Evolutionary conservation across 495 filamentous ascomycete genomes (phyloP).

Genomic region (Xanthoparmelia taractica): DNA sequence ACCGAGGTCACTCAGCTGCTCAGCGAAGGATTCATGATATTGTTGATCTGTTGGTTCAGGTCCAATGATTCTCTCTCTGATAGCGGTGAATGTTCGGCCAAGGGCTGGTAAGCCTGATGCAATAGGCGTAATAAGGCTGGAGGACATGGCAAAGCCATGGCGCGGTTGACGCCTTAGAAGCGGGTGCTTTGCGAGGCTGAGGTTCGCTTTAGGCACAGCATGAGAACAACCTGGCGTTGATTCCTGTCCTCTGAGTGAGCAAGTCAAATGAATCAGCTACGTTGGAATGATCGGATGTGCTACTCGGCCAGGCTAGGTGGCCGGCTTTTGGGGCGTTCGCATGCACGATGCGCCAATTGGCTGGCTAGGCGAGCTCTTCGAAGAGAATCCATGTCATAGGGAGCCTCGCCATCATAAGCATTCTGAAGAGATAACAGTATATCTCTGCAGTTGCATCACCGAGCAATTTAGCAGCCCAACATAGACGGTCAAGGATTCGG

Average conservation of each 20-base stretch:
- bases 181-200: not conserved
- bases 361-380: not conserved
- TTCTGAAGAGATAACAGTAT: not conserved
- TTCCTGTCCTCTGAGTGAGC: not conserved
- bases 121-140: not conserved
- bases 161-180: not conserved
- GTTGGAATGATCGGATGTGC: not conserved
- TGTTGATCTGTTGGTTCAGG: not conserved
- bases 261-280: not conserved
- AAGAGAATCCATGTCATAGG: not conserved
- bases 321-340: too few species aligned
- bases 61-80: conserved; percentile 1
- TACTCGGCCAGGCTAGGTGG: too few species aligned
- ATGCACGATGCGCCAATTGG: too few species aligned
- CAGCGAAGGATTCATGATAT: conserved; percentile 3
- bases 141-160: not conserved
- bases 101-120: not conserved
- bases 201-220: not conserved
- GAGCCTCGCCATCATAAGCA: not conserved
- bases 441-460: not conserved
- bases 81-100: not conserved
- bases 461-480: not conserved
- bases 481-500: too few species aligned
- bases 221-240: not conserved
- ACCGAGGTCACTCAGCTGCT: conserved; percentile 2